phyloP scores from a whole-genome alignment of 768 basidiomycete genomes.

The Suillus placidus region DNA sequence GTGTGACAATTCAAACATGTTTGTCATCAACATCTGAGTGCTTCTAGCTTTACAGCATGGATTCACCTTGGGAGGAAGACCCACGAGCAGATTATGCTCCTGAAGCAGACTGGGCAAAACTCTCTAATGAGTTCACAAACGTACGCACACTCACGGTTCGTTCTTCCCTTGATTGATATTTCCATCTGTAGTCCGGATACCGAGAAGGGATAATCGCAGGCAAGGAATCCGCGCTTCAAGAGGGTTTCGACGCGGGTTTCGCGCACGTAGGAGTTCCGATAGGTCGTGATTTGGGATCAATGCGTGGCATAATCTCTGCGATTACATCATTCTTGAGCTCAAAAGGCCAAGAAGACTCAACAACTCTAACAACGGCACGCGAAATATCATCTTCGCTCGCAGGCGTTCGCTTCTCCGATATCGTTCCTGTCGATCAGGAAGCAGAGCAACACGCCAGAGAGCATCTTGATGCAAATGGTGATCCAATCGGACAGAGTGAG shows the following conservation, averaged over 20 bases:
- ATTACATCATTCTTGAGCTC: conserved; percentile 59
- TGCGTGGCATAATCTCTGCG: conserved; percentile 74
- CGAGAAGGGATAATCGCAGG: conserved; percentile 96
- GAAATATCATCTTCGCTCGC: conserved; percentile 59
- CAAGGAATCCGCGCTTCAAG: conserved; percentile 84
- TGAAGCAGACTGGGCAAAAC: conserved; percentile 67
- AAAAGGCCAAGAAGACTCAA: conserved; percentile 9
- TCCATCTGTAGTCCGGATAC: conserved; percentile 72
- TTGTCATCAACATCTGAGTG: neutral
- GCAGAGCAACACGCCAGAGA: conserved; percentile 77
- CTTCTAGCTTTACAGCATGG: conserved; percentile 19
- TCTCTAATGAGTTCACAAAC: conserved; percentile 72
- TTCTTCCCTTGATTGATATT: conserved; percentile 6
- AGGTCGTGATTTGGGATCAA: conserved; percentile 74
- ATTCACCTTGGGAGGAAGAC: conserved; percentile 65
- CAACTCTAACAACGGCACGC: conserved; percentile 45
- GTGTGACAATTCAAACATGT: neutral
- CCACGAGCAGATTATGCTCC: conserved; percentile 31
- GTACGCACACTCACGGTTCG: conserved; percentile 40
- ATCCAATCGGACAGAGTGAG: conserved; percentile 39
- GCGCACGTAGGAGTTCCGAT: conserved; percentile 69
- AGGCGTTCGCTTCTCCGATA: conserved; percentile 65
- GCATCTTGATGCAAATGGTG: conserved; percentile 48
- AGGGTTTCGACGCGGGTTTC: conserved; percentile 90
- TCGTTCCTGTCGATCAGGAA: conserved; percentile 75